Conservation (phyloP, 495 filamentous ascomycete genomes). For the Rhypophila decipiens region DNA sequence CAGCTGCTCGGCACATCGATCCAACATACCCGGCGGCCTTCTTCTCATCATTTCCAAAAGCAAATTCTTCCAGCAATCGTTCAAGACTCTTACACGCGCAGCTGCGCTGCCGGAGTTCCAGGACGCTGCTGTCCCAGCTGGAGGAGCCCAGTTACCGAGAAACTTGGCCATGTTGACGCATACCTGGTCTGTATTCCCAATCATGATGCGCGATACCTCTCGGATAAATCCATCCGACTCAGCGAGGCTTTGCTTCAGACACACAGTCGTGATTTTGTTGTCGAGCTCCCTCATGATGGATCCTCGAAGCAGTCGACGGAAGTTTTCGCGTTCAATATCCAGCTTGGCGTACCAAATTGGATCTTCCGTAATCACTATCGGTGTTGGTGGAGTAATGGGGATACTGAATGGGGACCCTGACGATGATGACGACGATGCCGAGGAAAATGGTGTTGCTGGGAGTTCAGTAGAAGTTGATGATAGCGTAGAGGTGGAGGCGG, state of each 20-base stretch:
- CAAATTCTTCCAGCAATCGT: conserved; percentile 1
- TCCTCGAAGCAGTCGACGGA: neutral
- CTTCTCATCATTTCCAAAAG: conserved; percentile 1
- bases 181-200: conserved; percentile 2
- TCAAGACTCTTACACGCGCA: neutral
- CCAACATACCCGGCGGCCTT: conserved; percentile 2
- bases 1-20: neutral
- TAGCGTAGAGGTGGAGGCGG: neutral
- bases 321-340: neutral
- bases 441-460: neutral
- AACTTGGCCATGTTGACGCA: conserved; percentile 2
- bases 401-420: too few species aligned
- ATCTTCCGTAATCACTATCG: neutral
- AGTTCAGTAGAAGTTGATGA: too few species aligned
- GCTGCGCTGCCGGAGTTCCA: neutral
- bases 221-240: conserved; percentile 2
- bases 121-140: too few species aligned
- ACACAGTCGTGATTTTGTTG: neutral
- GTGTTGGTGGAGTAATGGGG: neutral
- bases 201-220: neutral
- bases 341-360: neutral
- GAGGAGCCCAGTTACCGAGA: neutral
- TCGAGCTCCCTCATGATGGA: neutral
- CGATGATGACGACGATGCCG: neutral
- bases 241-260: neutral